These are phyloP conservation scores for Auriscalpium vulgare DNA, from an alignment of 768 basidiomycete species.

Conservation along the genomic window DNA sequence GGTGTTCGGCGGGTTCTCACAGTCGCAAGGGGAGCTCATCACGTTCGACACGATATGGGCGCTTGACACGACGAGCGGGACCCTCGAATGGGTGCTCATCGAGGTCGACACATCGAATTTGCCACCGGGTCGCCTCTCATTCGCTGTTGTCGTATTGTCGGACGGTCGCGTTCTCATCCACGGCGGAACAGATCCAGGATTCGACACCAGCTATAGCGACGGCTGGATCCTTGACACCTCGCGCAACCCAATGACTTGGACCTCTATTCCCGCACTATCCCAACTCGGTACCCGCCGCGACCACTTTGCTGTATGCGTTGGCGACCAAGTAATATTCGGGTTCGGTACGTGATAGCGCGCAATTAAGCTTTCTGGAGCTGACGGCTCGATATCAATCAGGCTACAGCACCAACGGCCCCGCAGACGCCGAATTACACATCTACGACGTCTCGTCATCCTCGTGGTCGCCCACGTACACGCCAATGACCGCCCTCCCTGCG, in stretches of 20 bases:
- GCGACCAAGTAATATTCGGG: conserved; percentile 62
- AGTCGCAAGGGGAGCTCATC: conserved; percentile 37
- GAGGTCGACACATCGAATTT: conserved; percentile 31
- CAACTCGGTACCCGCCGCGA: conserved; percentile 61
- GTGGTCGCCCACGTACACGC: conserved; percentile 32
- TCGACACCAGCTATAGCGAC: conserved; percentile 46
- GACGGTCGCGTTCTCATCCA: conserved; percentile 61
- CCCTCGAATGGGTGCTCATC: conserved; percentile 42
- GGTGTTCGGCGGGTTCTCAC: conserved; percentile 66
- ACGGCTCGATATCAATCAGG: conserved; percentile 24
- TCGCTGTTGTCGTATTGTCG: conserved; percentile 43
- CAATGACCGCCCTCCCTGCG: conserved; percentile 19
- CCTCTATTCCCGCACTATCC: conserved; percentile 37
- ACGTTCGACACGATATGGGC: conserved; percentile 55
- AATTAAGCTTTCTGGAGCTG: not conserved
- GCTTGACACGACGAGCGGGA: conserved; percentile 46
- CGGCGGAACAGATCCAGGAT: conserved; percentile 58
- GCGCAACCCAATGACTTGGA: conserved; percentile 55
- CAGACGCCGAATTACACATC: conserved; percentile 45
- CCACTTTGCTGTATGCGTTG: conserved; percentile 61
- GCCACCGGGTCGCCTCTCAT: conserved; percentile 55
- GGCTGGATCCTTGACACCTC: conserved; percentile 66
- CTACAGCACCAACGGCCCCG: conserved; percentile 42
- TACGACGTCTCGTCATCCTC: conserved; percentile 35
- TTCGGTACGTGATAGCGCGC: conserved; percentile 47